These are phyloP conservation scores for Xylariaceae sp. DNA, from an alignment of 2,329 filamentous ascomycete genomes.

Conservation along the genomic window DNA sequence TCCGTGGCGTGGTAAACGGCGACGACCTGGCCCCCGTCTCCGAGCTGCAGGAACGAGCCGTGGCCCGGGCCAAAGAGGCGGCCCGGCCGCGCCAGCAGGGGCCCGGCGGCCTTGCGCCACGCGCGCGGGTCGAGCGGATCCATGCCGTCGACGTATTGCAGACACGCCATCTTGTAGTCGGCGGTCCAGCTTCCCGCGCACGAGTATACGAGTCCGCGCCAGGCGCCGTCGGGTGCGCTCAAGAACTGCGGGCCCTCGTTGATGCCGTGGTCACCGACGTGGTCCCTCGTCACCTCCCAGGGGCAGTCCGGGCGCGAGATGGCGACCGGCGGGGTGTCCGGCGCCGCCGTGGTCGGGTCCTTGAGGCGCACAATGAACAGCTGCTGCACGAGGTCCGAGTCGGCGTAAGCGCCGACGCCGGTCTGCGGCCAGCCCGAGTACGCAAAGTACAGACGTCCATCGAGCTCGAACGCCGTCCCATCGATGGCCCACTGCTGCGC, in stretches of 20 bases:
- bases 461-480: slow-evolving; percentile 36
- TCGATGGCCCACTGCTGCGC: slow-evolving; percentile 39
- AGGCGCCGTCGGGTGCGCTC: slow-evolving; percentile 32
- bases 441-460: slow-evolving; percentile 33
- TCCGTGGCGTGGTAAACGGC: slow-evolving; percentile 39
- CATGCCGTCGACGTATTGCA: slow-evolving; percentile 34
- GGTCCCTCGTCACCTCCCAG: slow-evolving; percentile 35
- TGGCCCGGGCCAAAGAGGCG: slow-evolving; percentile 10
- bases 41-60: slow-evolving; percentile 32
- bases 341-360: slow-evolving; percentile 27
- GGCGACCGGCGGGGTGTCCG: slow-evolving; percentile 19
- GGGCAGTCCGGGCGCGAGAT: slow-evolving; percentile 30
- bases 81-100: slow-evolving; percentile 31
- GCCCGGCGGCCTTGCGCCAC: slow-evolving; percentile 34
- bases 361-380: slow-evolving; percentile 34
- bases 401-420: slow-evolving; percentile 2
- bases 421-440: slow-evolving; percentile 39
- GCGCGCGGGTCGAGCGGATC: slow-evolving; percentile 32
- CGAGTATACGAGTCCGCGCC: slow-evolving; percentile 36
- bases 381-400: slow-evolving; percentile 34
- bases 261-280: slow-evolving; percentile 35
- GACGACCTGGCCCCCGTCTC: slow-evolving; percentile 28
- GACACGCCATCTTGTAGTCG: slow-evolving; percentile 39
- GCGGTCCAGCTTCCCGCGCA: slow-evolving; percentile 39
- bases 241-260: slow-evolving; percentile 41